Evolutionary conservation across 2,329 filamentous ascomycete species (phyloP).

Genomic region (Ophiobolus disseminans): DNA sequence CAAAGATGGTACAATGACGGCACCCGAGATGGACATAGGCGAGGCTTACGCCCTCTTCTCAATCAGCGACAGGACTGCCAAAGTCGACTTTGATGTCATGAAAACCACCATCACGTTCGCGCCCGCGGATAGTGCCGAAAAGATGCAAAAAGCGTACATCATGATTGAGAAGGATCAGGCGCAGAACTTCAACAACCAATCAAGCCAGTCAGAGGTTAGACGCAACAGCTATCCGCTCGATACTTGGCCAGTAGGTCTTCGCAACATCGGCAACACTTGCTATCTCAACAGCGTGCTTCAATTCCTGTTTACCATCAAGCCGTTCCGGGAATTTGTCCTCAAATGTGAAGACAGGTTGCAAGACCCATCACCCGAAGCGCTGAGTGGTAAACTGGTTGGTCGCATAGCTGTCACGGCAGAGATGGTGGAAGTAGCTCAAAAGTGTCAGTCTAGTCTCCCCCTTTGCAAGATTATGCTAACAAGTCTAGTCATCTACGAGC

Average conservation of each 20-base stretch:
- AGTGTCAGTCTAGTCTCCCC: slow-evolving; percentile 66
- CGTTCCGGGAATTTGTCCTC: slow-evolving; percentile 80
- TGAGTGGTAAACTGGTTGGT: slow-evolving; percentile 76
- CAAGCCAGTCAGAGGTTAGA: slow-evolving; percentile 21
- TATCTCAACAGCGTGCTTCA: slow-evolving; percentile 97
- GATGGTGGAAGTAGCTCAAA: slow-evolving; percentile 68
- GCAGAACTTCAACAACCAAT: slow-evolving; percentile 26
- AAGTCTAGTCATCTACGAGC: slow-evolving; percentile 73
- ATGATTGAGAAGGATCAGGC: slow-evolving; percentile 51
- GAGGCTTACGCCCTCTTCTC: slow-evolving; percentile 50
- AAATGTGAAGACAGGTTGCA: slow-evolving; percentile 76
- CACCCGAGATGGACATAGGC: slow-evolving; percentile 60
- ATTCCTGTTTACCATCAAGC: slow-evolving; percentile 88
- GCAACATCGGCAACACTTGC: slow-evolving; percentile 97
- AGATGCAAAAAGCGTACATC: slow-evolving; percentile 56
- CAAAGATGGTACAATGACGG: slow-evolving; percentile 58
- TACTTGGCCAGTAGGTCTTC: slow-evolving; percentile 79
- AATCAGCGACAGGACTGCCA: slow-evolving; percentile 59
- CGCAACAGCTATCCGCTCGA: slow-evolving; percentile 45
- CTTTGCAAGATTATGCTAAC: slow-evolving; percentile 18
- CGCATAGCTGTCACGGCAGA: slow-evolving; percentile 68
- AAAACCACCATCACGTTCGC: slow-evolving; percentile 42
- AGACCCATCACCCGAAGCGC: slow-evolving; percentile 67
- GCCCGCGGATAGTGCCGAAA: slow-evolving; percentile 54
- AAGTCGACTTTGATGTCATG: slow-evolving; percentile 56